Conservation (phyloP, 441 rosid genomes). For the Adansonia madagascariensis region DNA sequence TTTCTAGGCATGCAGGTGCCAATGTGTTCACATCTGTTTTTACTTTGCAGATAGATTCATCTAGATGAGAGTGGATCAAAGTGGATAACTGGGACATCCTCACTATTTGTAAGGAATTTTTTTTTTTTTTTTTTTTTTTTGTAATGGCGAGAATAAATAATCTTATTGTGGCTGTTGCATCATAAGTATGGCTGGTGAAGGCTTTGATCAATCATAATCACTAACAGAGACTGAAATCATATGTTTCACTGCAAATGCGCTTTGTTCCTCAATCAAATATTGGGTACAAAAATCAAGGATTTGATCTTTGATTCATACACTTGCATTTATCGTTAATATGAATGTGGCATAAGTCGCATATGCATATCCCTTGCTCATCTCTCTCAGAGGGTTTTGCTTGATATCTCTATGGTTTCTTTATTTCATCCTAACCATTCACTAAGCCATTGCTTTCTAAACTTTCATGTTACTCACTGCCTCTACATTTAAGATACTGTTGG, state of each 20-base stretch:
- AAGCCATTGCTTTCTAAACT: neutral
- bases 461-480: neutral
- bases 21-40: conserved; percentile 18
- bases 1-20: neutral
- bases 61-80: conserved; percentile 62
- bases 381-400: neutral
- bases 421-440: neutral
- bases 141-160: neutral
- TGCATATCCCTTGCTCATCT: neutral
- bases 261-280: conserved; percentile 11
- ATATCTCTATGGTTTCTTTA: conserved; percentile 1
- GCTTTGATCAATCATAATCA: neutral
- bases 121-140: neutral
- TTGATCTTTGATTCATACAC: neutral
- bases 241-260: neutral
- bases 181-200: neutral
- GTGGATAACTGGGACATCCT: conserved; percentile 66
- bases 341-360: neutral
- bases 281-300: neutral
- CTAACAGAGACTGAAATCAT: neutral
- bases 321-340: neutral
- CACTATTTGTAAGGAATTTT: conserved; percentile 43
- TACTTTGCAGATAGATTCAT: conserved; percentile 63
- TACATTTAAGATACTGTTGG: neutral
- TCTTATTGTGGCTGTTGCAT: conserved; percentile 7